phyloP scores from a whole-genome alignment of 768 basidiomycete species.

The Macrolepiota dolichaula region DNA sequence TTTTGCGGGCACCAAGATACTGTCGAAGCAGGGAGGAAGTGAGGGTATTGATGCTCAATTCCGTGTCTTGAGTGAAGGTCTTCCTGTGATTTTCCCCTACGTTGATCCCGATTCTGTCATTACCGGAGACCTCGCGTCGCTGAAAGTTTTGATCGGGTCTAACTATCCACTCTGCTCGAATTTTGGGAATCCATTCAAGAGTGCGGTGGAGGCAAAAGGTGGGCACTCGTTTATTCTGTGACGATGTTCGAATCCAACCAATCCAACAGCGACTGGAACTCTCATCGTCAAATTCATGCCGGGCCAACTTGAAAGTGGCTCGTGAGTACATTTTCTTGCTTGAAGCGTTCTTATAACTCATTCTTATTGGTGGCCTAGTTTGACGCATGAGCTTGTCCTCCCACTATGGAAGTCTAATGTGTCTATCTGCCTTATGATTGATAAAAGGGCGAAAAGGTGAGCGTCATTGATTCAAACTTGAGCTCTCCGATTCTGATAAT shows the following conservation, averaged over 20 bases:
- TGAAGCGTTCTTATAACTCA: neutral
- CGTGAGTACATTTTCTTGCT: conserved; percentile 37
- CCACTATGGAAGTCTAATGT: conserved; percentile 94
- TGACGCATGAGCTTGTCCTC: conserved; percentile 80
- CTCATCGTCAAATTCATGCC: conserved; percentile 69
- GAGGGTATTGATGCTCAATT: conserved; percentile 60
- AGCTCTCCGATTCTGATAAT: conserved; percentile 1
- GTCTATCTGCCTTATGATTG: conserved; percentile 88
- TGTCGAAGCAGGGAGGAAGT: conserved; percentile 83
- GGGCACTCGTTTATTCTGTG: conserved; percentile 20
- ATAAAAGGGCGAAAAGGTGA: conserved; percentile 95
- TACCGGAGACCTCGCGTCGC: conserved; percentile 46
- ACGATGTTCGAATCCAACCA: neutral
- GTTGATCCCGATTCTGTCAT: conserved; percentile 64
- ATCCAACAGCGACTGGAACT: conserved; percentile 55
- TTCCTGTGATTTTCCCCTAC: conserved; percentile 82
- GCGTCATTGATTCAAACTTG: conserved; percentile 12
- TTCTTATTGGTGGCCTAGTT: conserved; percentile 32
- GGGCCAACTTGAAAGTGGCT: conserved; percentile 45
- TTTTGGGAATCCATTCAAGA: conserved; percentile 59
- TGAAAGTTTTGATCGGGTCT: conserved; percentile 68
- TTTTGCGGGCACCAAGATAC: conserved; percentile 91
- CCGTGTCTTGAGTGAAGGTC: conserved; percentile 79
- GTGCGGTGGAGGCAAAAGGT: conserved; percentile 53
- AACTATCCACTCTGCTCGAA: conserved; percentile 76